Evolutionary conservation across 768 basidiomycete species (phyloP).

Genomic region (Tylopilus felleus): DNA sequence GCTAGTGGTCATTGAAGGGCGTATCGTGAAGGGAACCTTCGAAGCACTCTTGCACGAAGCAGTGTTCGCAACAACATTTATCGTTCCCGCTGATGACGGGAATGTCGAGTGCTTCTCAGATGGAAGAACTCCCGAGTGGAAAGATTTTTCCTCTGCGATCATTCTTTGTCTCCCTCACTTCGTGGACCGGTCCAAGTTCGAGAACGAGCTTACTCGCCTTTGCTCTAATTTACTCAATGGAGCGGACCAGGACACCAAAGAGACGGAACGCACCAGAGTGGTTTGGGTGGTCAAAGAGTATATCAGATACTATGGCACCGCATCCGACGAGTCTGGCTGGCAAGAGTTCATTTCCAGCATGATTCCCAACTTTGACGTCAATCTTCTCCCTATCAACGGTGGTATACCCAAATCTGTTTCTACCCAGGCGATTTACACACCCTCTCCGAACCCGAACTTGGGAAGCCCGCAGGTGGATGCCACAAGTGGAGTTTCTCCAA

Average conservation of each 20-base stretch:
- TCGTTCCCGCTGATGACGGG: constrained; percentile 18
- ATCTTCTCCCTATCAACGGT: constrained; percentile 18
- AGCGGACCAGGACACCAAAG: constrained; percentile 38
- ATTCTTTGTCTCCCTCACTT: constrained; percentile 59
- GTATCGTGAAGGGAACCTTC: constrained; percentile 62
- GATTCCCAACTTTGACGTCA: constrained; percentile 41
- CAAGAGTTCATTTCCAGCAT: constrained; percentile 52
- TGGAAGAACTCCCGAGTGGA: constrained; percentile 44
- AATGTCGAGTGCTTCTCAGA: constrained; percentile 17
- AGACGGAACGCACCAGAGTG: constrained; percentile 44
- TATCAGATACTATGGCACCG: constrained; percentile 50
- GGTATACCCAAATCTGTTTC: constrained; percentile 46
- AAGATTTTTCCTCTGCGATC: constrained; percentile 59
- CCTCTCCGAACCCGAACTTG: constrained; percentile 42
- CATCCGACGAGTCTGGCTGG: constrained; percentile 54
- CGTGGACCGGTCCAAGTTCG: constrained; percentile 55
- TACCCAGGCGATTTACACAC: constrained; percentile 49
- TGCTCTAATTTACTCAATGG: constrained; percentile 64
- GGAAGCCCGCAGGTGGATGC: constrained; percentile 22
- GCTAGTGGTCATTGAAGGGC: constrained; percentile 40
- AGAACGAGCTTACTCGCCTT: constrained; percentile 66
- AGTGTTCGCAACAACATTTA: constrained; percentile 73
- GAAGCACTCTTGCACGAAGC: constrained; percentile 82
- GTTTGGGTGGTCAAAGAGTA: constrained; percentile 68
- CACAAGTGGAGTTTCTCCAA: constrained; percentile 35